Conservation (phyloP, 192 early-diverging fungal species). For the Gryganskiella cystojenkinii region DNA sequence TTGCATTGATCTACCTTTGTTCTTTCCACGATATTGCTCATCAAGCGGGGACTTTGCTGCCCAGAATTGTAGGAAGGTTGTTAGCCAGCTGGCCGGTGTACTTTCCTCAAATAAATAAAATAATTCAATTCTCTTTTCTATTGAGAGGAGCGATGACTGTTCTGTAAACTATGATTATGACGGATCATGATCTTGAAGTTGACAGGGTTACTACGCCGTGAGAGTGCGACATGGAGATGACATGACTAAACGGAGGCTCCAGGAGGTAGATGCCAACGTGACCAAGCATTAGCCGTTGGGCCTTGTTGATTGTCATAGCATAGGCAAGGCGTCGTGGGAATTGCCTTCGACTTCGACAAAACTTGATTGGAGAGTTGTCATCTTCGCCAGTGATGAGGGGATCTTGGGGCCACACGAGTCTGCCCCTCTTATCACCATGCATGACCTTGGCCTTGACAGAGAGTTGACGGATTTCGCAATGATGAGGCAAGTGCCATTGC, state of each 20-base stretch:
- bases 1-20: no score
- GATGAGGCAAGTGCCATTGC: slow-evolving; percentile 34
- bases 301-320: slow-evolving; percentile 38
- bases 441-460: slow-evolving; percentile 12
- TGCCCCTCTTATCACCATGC: not conserved
- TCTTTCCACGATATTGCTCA: no score
- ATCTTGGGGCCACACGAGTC: not conserved
- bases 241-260: slow-evolving; percentile 24
- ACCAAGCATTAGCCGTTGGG: slow-evolving; percentile 23
- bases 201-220: no score
- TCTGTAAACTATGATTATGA: no score
- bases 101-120: no score
- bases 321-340: slow-evolving; percentile 24
- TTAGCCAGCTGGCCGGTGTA: no score
- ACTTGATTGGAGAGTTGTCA: not conserved
- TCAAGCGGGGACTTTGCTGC: no score
- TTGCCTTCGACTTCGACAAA: slow-evolving; percentile 13
- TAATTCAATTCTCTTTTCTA: no score
- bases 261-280: slow-evolving; percentile 11
- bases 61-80: no score
- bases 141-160: no score
- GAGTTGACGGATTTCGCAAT: not conserved
- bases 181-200: no score
- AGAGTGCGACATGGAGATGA: slow-evolving; percentile 21
- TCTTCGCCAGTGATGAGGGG: not conserved